Conservation (phyloP, 1,139 yeast species). For the Candida glucosophila region DNA sequence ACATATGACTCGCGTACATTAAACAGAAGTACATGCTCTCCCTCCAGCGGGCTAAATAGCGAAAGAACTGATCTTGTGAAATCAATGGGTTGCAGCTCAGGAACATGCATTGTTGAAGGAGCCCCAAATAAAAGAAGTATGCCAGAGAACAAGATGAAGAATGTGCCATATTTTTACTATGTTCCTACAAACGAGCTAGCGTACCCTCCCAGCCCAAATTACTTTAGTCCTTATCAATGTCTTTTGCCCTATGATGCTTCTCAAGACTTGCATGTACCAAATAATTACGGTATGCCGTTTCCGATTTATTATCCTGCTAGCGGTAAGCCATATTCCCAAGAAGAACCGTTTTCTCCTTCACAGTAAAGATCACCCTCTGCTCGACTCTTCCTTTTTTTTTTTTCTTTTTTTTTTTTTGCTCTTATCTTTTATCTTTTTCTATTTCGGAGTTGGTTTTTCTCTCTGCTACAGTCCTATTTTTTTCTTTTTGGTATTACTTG, state of each 20-base stretch:
- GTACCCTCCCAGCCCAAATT: slow-evolving; percentile 5
- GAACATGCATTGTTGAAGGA: too few species aligned
- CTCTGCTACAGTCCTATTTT: too few species aligned
- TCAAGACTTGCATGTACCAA: slow-evolving; percentile 3
- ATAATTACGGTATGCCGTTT: slow-evolving; percentile 6
- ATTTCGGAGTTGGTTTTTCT: too few species aligned
- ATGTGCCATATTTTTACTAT: slow-evolving; percentile 15
- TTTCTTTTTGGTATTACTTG: too few species aligned
- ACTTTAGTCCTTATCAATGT: slow-evolving; percentile 13
- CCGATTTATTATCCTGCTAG: slow-evolving; percentile 6
- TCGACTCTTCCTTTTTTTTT: too few species aligned
- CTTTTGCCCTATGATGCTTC: slow-evolving; percentile 6
- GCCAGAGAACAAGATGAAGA: slow-evolving; percentile 2
- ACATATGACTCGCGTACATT: slow-evolving; percentile 7
- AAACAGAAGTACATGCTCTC: slow-evolving; percentile 7
- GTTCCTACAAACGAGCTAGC: slow-evolving; percentile 12
- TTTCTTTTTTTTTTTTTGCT: too few species aligned
- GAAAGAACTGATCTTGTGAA: slow-evolving; percentile 8
- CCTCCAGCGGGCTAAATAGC: slow-evolving; percentile 9
- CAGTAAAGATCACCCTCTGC: slow-evolving; percentile 2
- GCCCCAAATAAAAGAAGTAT: too few species aligned
- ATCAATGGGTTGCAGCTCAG: too few species aligned
- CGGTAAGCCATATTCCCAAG: slow-evolving; percentile 3
- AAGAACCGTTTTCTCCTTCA: slow-evolving; percentile 3
- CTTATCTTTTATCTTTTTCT: too few species aligned